These are phyloP conservation scores for Fusarium pininemorale DNA, from an alignment of 2,329 filamentous ascomycete genomes.

Conservation along the genomic window DNA sequence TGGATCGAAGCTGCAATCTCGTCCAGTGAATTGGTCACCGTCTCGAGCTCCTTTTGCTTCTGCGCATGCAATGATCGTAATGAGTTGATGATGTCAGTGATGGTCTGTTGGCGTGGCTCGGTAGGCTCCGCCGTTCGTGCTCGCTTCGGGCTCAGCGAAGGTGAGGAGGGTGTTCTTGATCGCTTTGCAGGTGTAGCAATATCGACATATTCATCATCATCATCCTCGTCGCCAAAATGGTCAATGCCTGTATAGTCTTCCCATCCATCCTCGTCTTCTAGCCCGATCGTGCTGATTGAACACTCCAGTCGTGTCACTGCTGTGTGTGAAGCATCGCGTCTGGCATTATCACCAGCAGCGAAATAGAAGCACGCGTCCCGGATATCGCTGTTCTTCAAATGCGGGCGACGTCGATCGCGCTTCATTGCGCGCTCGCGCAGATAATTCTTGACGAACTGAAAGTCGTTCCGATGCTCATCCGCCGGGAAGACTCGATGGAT, in stretches of 20 bases:
- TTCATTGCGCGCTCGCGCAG: not conserved
- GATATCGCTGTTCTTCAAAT: not conserved
- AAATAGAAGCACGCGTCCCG: not conserved
- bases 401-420: not conserved
- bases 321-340: not conserved
- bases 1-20: not conserved
- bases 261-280: not conserved
- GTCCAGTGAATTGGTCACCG: not conserved
- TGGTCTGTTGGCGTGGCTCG: not conserved
- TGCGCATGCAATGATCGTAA: not conserved
- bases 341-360: not conserved
- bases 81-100: not conserved
- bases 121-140: not conserved
- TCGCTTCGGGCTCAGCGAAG: not conserved
- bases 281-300: fast-evolving
- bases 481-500: not conserved
- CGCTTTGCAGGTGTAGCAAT: not conserved
- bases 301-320: not conserved
- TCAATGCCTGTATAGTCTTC: not conserved
- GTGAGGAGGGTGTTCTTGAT: not conserved
- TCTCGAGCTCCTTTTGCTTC: not conserved
- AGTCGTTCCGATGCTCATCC: not conserved
- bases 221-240: not conserved
- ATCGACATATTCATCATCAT: not conserved
- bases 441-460: not conserved